These are phyloP conservation scores for Wakefieldia striispora DNA, from an alignment of 768 basidiomycete species.

Conservation along the genomic window DNA sequence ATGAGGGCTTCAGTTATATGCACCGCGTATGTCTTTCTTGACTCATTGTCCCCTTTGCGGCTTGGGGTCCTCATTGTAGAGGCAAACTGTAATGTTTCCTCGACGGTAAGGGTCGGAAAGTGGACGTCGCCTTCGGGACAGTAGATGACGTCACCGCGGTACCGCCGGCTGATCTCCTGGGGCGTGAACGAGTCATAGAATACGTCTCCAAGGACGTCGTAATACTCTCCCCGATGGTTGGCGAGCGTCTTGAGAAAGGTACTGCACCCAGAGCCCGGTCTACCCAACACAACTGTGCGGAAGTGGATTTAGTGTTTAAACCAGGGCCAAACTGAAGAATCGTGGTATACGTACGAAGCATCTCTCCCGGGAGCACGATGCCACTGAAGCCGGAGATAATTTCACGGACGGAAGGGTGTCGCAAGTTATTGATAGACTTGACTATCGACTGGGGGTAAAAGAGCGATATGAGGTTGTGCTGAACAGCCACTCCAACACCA, in stretches of 20 bases:
- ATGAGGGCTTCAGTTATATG: conserved; percentile 46
- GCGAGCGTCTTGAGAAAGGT: conserved; percentile 53
- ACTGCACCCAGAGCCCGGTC: conserved; percentile 65
- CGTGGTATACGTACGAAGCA: conserved; percentile 62
- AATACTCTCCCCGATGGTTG: conserved; percentile 42
- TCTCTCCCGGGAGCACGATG: conserved; percentile 65
- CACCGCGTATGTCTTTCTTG: conserved; percentile 30
- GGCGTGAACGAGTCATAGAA: conserved; percentile 45
- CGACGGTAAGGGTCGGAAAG: conserved; percentile 63
- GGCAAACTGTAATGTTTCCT: conserved; percentile 50
- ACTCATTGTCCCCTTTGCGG: conserved; percentile 12
- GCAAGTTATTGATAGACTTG: conserved; percentile 38
- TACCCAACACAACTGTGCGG: conserved; percentile 70
- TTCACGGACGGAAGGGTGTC: conserved; percentile 61
- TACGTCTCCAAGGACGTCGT: conserved; percentile 41
- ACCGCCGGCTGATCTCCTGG: conserved; percentile 43
- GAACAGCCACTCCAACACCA: conserved; percentile 41
- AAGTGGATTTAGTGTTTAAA: not conserved
- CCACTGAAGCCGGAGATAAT: conserved; percentile 67
- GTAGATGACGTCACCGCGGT: conserved; percentile 47
- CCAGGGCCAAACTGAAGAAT: not conserved
- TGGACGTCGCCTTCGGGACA: conserved; percentile 78
- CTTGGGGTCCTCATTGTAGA: conserved; percentile 46
- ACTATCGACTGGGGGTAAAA: conserved; percentile 44
- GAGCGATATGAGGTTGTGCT: conserved; percentile 54